phyloP scores from a whole-genome alignment of 441 rosid species.

The Populus hybrid region DNA sequence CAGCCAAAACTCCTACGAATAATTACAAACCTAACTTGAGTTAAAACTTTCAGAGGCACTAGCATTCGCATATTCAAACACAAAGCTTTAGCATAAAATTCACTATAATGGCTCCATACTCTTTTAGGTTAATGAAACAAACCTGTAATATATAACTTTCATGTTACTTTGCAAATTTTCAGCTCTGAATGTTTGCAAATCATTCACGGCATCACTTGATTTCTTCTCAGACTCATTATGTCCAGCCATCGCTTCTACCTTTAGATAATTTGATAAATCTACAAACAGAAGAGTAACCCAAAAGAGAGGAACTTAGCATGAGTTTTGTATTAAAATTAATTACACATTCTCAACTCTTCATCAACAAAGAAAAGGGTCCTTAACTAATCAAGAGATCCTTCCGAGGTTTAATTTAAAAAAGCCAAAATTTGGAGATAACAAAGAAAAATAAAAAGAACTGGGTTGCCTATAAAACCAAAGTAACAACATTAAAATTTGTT shows the following conservation, averaged over 20 bases:
- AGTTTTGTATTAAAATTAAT: background rate
- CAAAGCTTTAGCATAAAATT: background rate
- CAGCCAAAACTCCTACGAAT: background rate
- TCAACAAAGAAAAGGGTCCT: background rate
- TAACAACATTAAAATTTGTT: background rate
- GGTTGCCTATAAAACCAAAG: background rate
- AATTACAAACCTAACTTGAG: background rate
- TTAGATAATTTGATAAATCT: background rate
- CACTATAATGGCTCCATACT: background rate
- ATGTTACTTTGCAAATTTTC: conserved; percentile 89
- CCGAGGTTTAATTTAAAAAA: background rate
- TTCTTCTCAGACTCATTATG: conserved; percentile 54
- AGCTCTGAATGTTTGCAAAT: conserved; percentile 59
- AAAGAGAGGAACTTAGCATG: background rate
- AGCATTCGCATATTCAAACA: background rate
- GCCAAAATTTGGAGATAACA: background rate
- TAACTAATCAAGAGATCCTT: background rate
- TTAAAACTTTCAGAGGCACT: background rate
- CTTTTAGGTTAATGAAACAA: conserved; percentile 15
- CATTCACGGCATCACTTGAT: conserved; percentile 49
- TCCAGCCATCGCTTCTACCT: conserved; percentile 46
- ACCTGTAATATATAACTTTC: conserved; percentile 94
- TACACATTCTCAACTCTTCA: background rate
- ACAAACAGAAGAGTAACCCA: conserved; percentile 11
- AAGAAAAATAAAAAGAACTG: background rate